Evolutionary conservation across 2,329 filamentous ascomycete species (phyloP), one percentile per base, ranked within the genome.

Genomic region (Coniosporium tulheliwenetii): DNA sequence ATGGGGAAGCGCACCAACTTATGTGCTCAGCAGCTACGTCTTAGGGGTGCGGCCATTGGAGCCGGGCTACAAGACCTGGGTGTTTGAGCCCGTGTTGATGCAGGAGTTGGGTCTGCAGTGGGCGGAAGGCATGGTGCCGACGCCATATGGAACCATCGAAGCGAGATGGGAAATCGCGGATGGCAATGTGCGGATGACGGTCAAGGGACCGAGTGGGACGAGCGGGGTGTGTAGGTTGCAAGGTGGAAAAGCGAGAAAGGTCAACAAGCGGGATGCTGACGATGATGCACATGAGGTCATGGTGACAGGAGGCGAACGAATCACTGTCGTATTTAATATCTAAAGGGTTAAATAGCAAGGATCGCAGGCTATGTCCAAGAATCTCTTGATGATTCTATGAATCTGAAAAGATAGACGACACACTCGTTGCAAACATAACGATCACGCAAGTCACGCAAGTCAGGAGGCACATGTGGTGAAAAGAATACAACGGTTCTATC

Each of bases 1-100:
- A 0, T 69, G 64, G 65, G 60, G 63, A 30, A 62, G 57, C 1
- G 64, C 63, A 5, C 59, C 64, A 2, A 67, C 64, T 7, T 69
- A 67, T 37, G 47, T 68, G 2, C 41, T 69, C 10, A 65, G 53
- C 2, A 55, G 61, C 32, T 61, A 54, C 45, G 49, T 55, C 5
- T 44, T 52, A 3, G 58, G 57, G 0, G 38, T 61, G 2, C 42
- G 45, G 9, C 41, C 51, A 32, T 43, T 46, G 9, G 36, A 34
- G 34, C 51, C 52, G 10, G 54, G 54, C 5, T 54, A 52, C 36
- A 43, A 43, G 40, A 52, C 45, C 5, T 59, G 53, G 54, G 41
- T 46, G 13, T 47, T 57, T 3, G 41, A 44, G n/a, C 57, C 57
- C 5, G 36, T 47, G 15, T 45, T 44, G 8, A 49, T 55, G 1